A percentile compares a stretch with the other conserved stretches of the same genome.
Conservation (phyloP, 345 rosid genomes). For the Aurinia saxatilis region DNA sequence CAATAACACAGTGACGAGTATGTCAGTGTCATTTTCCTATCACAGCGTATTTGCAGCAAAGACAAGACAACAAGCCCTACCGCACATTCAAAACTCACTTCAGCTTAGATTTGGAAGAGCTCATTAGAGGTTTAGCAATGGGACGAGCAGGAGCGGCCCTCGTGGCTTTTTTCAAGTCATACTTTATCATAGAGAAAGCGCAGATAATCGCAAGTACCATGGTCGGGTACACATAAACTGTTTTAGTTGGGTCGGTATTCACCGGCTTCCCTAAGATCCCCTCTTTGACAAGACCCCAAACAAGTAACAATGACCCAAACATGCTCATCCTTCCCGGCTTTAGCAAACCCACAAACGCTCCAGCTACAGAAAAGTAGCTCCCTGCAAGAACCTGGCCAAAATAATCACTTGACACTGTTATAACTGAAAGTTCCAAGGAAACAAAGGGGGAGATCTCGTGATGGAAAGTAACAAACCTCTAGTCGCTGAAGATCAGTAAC, state of each 20-base stretch:
- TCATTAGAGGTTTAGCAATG: conserved; percentile 59
- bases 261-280: conserved; percentile 75
- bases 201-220: conserved; percentile 70
- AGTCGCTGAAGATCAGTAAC: conserved; percentile 80
- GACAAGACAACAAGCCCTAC: neutral
- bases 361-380: conserved; percentile 89
- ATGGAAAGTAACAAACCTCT: conserved; percentile 45
- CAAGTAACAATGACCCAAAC: conserved; percentile 77
- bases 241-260: conserved; percentile 56
- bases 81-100: conserved; percentile 54
- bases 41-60: neutral
- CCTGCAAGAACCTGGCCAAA: conserved; percentile 81
- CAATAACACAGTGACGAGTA: neutral
- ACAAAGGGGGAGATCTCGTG: neutral
- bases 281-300: conserved; percentile 95
- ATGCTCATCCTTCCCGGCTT: conserved; percentile 93
- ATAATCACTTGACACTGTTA: neutral
- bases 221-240: conserved; percentile 74
- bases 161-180: conserved; percentile 64
- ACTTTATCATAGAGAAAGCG: conserved; percentile 80
- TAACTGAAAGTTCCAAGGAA: no score
- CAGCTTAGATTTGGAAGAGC: conserved; percentile 78
- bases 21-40: conserved; percentile 3
- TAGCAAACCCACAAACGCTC: conserved; percentile 69
- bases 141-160: conserved; percentile 61